phyloP scores from a whole-genome alignment of 352 stramenopile species.

The Pythium apleroticum region DNA sequence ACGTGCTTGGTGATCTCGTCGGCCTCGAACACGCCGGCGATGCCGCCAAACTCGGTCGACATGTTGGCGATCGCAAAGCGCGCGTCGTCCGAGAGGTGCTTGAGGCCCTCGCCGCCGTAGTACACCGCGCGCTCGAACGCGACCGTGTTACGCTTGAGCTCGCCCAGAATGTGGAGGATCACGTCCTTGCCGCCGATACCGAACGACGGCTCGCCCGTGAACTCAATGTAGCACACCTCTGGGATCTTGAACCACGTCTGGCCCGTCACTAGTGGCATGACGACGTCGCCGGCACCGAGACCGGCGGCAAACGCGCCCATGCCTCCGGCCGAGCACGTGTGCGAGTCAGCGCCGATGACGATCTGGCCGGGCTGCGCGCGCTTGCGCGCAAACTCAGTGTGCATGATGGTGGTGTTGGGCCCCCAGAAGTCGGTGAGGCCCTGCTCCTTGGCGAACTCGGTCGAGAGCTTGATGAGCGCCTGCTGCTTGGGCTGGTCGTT shows the following conservation, averaged over 20 bases:
- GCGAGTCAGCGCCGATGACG: constrained; percentile 75
- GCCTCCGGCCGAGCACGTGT: constrained; percentile 76
- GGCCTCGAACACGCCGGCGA: constrained; percentile 77
- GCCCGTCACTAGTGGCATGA: constrained; percentile 81
- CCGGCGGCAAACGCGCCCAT: constrained; percentile 78
- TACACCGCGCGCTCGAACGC: constrained; percentile 80
- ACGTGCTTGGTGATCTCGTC: constrained; percentile 73
- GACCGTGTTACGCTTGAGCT: constrained; percentile 83
- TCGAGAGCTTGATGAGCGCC: constrained; percentile 78
- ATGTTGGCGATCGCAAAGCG: constrained; percentile 84
- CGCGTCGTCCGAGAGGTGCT: constrained; percentile 71
- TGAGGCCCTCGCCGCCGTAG: constrained; percentile 64
- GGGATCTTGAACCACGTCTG: constrained; percentile 87
- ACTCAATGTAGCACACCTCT: constrained; percentile 79
- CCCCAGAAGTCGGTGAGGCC: constrained; percentile 75
- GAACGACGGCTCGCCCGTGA: constrained; percentile 58
- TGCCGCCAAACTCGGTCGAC: constrained; percentile 81
- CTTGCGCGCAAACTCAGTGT: constrained; percentile 81
- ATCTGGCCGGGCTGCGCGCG: constrained; percentile 82
- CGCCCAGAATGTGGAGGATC: constrained; percentile 75
- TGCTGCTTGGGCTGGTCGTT: constrained; percentile 79
- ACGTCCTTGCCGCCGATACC: constrained; percentile 83
- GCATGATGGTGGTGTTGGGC: constrained; percentile 86
- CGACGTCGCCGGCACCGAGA: constrained; percentile 71
- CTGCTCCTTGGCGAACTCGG: constrained; percentile 72